Evolutionary conservation across 768 basidiomycete species (phyloP), one percentile per base, ranked within the genome.

Genomic region (Boletus patriciae): DNA sequence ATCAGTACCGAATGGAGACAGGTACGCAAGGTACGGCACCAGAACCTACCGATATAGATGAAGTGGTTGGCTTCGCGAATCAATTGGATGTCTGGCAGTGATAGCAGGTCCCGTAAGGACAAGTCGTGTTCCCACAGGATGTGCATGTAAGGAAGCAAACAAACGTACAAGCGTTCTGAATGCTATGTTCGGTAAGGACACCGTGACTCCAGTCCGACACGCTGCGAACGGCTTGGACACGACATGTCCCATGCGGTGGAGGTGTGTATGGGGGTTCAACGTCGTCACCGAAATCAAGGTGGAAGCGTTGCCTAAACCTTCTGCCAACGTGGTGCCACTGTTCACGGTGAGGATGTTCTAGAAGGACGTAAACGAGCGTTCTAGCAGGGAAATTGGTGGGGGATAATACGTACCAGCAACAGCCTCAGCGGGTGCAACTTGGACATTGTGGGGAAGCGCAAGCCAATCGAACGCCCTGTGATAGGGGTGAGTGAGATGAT

Each of bases 131-230:
- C 54, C 19, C 33, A 34, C 55, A 52, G 41, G n/a, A 49, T 41
- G 50, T 46, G 23, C 33, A 38, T 31, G 45, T 6, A 34, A 46
- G 21, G 21, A 55, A 42, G 57, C 36, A 19, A 53, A 8, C 4
- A 46, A 8, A 82, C 88, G 69, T 66, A 92, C 91, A 94, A 46
- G 96, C 95, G 63, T 93, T 89, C 74, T 97, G 95, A 57, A 98
- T 93, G 71, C 91, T 94, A 56, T 85, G 83, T 71, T 98, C 96
- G 4, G 83, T 88, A 61, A 95, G 77, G 36, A 94, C 90, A 3
- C 95, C 96, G 64, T 94, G 92, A 65, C 87, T 90, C 96, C 96
- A 99, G 73, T 98, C 96, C 2, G 80, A 85, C 21, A 94, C 90
- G 58, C 89, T 92, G 52, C 96, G 83, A 42, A 92, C 80, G 16